phyloP scores from a whole-genome alignment of 139 green algal genomes.

The Edaphochlamys debaryana region DNA sequence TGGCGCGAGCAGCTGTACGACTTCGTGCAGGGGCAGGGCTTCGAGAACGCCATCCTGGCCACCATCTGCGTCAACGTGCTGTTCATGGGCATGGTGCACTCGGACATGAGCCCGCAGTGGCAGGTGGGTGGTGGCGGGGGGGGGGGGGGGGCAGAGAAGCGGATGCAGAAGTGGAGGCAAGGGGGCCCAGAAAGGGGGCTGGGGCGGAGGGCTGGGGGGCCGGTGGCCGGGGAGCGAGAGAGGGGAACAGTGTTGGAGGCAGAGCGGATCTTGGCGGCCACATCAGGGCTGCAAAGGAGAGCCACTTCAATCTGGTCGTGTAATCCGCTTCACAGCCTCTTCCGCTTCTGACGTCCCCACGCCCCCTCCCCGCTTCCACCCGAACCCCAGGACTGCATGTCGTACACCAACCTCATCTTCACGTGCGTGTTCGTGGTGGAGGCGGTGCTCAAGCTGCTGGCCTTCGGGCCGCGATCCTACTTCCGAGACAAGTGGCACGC shows the following conservation, averaged over 20 bases:
- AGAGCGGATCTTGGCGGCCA: too few species aligned
- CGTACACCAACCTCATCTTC: constrained; percentile 63
- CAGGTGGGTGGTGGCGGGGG: not conserved
- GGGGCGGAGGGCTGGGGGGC: too few species aligned
- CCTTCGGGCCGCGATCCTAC: constrained; percentile 29
- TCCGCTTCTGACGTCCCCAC: too few species aligned
- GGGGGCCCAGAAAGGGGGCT: too few species aligned
- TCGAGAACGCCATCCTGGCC: constrained; percentile 26
- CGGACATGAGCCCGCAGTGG: constrained; percentile 31
- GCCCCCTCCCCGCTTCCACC: too few species aligned
- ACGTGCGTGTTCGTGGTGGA: constrained; percentile 68
- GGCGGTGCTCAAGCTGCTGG: constrained; percentile 66
- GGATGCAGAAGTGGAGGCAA: too few species aligned
- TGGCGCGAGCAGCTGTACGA: not conserved
- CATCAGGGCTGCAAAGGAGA: too few species aligned
- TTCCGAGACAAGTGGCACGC: constrained; percentile 71
- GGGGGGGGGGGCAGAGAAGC: too few species aligned
- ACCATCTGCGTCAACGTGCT: constrained; percentile 43
- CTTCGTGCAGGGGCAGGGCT: not conserved
- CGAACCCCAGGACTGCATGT: not conserved
- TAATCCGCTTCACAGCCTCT: too few species aligned
- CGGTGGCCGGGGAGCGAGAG: too few species aligned
- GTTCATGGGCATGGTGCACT: constrained; percentile 50
- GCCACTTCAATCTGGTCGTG: too few species aligned
- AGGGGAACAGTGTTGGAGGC: too few species aligned